Evolutionary conservation across 208 protist species (phyloP).

Genomic region (Crithidia sp.): DNA sequence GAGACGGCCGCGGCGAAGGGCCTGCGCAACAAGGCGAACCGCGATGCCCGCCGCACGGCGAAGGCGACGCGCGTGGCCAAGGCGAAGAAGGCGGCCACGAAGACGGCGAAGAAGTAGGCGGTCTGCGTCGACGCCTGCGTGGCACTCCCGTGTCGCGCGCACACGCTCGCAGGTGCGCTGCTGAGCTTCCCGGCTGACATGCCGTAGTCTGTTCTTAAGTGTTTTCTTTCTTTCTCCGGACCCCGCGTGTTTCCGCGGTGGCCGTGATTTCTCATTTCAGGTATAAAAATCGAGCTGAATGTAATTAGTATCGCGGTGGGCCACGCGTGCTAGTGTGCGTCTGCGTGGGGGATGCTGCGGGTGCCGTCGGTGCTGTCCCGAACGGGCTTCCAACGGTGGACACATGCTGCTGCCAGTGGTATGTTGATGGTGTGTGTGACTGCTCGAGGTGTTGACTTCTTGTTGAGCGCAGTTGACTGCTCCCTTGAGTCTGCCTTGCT

Average conservation of each 20-base stretch:
- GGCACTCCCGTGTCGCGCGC: not conserved
- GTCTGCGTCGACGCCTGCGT: not conserved
- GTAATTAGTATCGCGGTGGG: no score
- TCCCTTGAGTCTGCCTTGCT: no score
- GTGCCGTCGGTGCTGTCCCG: no score
- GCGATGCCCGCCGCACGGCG: slow-evolving; percentile 52
- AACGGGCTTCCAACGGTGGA: no score
- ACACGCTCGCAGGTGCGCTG: not conserved
- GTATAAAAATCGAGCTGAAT: not conserved
- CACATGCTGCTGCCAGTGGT: no score
- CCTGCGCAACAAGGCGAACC: slow-evolving; percentile 55
- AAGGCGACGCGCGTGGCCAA: slow-evolving; percentile 49
- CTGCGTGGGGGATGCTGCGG: no score
- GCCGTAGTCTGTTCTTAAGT: slow-evolving; percentile 13
- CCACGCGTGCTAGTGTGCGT: no score
- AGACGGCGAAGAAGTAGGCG: slow-evolving; percentile 37
- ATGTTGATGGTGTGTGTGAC: no score
- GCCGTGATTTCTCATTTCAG: slow-evolving; percentile 1
- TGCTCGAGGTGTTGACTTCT: no score
- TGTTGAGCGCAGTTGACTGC: no score
- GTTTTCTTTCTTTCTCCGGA: slow-evolving; percentile 9
- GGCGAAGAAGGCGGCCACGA: slow-evolving; percentile 59
- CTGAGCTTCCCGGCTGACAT: not conserved
- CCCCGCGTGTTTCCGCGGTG: no score
- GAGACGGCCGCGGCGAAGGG: slow-evolving; percentile 58